Evolutionary conservation across 2,329 filamentous ascomycete genomes (phyloP).

Genomic region (Akanthomyces lecanii): DNA sequence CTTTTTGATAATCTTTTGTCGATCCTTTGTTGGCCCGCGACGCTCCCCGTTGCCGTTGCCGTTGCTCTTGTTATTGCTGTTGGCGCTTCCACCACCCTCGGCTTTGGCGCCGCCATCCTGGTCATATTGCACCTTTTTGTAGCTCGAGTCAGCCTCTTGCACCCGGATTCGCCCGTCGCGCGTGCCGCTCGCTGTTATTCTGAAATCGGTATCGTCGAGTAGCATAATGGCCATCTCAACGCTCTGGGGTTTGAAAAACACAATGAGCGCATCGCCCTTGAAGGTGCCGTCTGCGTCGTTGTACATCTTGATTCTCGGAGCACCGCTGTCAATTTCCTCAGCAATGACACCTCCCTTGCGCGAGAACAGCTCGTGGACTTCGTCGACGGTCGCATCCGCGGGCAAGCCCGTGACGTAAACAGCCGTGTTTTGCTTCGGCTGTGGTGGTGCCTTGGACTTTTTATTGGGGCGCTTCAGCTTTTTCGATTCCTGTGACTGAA

Average conservation of each 20-base stretch:
- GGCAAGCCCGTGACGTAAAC: slow-evolving; percentile 90
- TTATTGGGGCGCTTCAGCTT: slow-evolving; percentile 37
- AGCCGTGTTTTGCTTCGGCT: slow-evolving; percentile 72
- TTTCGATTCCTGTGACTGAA: background rate
- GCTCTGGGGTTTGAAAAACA: slow-evolving; percentile 95
- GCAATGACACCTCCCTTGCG: slow-evolving; percentile 85
- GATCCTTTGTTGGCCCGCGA: slow-evolving; percentile 52
- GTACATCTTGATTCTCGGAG: slow-evolving; percentile 91
- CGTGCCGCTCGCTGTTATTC: slow-evolving; percentile 53
- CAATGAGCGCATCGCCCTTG: slow-evolving; percentile 88
- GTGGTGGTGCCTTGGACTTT: slow-evolving; percentile 44
- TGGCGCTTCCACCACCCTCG: slow-evolving; percentile 24
- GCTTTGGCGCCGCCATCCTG: slow-evolving; percentile 28
- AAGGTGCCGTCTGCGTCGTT: slow-evolving; percentile 74
- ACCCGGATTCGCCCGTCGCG: slow-evolving; percentile 68
- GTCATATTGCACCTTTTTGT: slow-evolving; percentile 79
- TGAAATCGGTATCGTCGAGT: slow-evolving; percentile 77
- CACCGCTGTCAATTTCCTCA: slow-evolving; percentile 85
- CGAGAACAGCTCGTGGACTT: slow-evolving; percentile 80
- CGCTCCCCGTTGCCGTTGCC: slow-evolving; percentile 30
- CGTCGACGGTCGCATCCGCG: slow-evolving; percentile 68
- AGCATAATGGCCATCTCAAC: slow-evolving; percentile 79
- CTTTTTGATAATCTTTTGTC: slow-evolving; percentile 86
- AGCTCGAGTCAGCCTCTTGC: slow-evolving; percentile 80
- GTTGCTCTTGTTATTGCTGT: slow-evolving; percentile 21